Evolutionary conservation across 2,329 filamentous ascomycete genomes (phyloP).

Genomic region (Aspergillus arachidicola): DNA sequence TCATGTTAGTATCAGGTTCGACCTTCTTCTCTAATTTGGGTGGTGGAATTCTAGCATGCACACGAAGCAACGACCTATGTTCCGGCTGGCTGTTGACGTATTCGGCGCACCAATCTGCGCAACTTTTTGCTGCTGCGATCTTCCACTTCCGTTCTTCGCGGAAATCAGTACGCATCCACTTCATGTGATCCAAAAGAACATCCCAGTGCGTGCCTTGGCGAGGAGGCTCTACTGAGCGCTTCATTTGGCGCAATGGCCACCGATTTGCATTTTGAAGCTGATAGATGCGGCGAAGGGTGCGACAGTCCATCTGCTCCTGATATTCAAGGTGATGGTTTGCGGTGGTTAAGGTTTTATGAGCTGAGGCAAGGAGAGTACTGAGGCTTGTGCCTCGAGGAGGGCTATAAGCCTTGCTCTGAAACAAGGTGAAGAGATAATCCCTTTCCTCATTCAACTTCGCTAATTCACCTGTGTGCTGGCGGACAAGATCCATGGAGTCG

Average conservation of each 20-base stretch:
- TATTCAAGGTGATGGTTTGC: constrained; percentile 80
- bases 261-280: constrained; percentile 87
- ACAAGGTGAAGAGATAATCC: constrained; percentile 67
- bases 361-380: constrained; percentile 75
- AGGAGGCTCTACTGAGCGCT: constrained; percentile 78
- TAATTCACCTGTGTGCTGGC: constrained; percentile 51
- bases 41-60: constrained; percentile 51
- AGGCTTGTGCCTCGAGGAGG: constrained; percentile 57
- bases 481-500: constrained; percentile 40
- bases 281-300: constrained; percentile 83
- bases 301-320: constrained; percentile 83
- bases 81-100: constrained; percentile 70
- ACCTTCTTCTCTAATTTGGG: constrained; percentile 28
- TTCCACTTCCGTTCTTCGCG: constrained; percentile 95
- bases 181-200: constrained; percentile 84
- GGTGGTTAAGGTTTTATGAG: constrained; percentile 88
- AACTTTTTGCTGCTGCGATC: constrained; percentile 72
- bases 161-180: constrained; percentile 98
- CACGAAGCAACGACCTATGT: constrained; percentile 68
- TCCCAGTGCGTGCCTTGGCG: constrained; percentile 82
- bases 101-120: constrained; percentile 81
- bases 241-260: constrained; percentile 89
- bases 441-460: constrained; percentile 46
- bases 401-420: constrained; percentile 61
- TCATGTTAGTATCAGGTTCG: constrained; percentile 29